Evolutionary conservation across 2,329 filamentous ascomycete genomes (phyloP).

Genomic region (Aspergillus sp.): DNA sequence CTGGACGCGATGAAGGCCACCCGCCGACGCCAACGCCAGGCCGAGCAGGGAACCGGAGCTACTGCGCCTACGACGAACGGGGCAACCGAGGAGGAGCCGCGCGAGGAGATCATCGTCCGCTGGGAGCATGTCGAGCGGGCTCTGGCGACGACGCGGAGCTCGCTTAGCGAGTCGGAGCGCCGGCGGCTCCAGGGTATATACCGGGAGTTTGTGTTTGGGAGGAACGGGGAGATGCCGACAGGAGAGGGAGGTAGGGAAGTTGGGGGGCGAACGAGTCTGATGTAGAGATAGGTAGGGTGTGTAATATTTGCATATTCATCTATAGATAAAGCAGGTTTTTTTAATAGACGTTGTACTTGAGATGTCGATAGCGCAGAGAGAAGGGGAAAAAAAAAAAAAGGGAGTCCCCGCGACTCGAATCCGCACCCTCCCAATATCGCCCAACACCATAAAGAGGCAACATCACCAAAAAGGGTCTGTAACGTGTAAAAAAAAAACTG

Average conservation of each 20-base stretch:
- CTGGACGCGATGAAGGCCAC: slow-evolving; percentile 67
- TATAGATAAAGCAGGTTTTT: background rate
- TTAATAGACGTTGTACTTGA: background rate
- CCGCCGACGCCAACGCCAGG: slow-evolving; percentile 53
- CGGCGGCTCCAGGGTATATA: slow-evolving; percentile 72
- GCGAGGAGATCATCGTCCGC: slow-evolving; percentile 66
- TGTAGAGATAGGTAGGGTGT: slow-evolving; percentile 46
- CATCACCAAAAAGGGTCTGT: slow-evolving; percentile 9
- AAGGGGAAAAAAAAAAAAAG: slow-evolving; percentile 2
- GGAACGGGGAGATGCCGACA: slow-evolving; percentile 91
- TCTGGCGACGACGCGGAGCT: slow-evolving; percentile 66
- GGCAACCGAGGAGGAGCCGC: slow-evolving; percentile 21
- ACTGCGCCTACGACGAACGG: slow-evolving; percentile 16
- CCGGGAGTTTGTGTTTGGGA: slow-evolving; percentile 79
- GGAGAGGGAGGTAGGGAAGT: slow-evolving; percentile 88
- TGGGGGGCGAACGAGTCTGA: slow-evolving; percentile 84
- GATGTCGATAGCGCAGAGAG: background rate
- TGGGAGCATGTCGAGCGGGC: slow-evolving; percentile 78
- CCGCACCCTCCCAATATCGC: background rate
- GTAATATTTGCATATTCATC: slow-evolving; percentile 1
- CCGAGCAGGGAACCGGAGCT: slow-evolving; percentile 28
- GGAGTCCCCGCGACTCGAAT: slow-evolving; percentile 5
- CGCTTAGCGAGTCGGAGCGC: slow-evolving; percentile 71
- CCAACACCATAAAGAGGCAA: background rate
- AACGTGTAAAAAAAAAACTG: slow-evolving; percentile 49